phyloP scores from a whole-genome alignment of 2,329 filamentous ascomycete species.

The Verticillium dahliae region DNA sequence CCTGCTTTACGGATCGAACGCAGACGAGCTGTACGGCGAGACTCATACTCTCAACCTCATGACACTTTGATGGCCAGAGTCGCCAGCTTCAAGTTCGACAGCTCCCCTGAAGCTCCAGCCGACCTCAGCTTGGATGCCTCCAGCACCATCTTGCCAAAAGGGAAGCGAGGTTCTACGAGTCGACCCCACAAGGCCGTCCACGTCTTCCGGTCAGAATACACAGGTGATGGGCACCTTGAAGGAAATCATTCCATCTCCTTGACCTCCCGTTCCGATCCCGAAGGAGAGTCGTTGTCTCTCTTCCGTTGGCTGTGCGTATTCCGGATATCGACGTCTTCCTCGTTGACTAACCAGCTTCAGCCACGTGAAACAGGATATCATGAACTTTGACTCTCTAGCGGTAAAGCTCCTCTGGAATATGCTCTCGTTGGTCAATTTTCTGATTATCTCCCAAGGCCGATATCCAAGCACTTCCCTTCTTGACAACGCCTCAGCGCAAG shows the following conservation, averaged over 20 bases:
- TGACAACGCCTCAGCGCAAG: constrained; percentile 25
- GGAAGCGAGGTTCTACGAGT: constrained; percentile 14
- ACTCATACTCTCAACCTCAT: constrained; percentile 16
- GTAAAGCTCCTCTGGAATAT: constrained; percentile 15
- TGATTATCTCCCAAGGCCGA: neutral
- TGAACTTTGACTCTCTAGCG: constrained; percentile 36
- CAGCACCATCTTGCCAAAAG: constrained; percentile 16
- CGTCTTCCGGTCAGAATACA: constrained; percentile 28
- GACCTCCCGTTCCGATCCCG: constrained; percentile 26
- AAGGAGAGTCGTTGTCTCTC: constrained; percentile 22
- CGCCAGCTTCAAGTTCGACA: neutral
- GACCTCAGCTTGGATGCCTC: constrained; percentile 19
- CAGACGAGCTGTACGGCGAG: neutral
- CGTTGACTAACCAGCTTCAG: constrained; percentile 16
- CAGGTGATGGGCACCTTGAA: constrained; percentile 27
- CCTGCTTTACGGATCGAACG: too few species aligned
- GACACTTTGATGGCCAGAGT: neutral
- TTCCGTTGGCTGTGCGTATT: constrained; percentile 33
- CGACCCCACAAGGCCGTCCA: constrained; percentile 16
- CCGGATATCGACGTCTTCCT: too few species aligned
- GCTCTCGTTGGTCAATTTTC: neutral
- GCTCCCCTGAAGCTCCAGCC: constrained; percentile 3
- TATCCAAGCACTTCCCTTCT: constrained; percentile 13
- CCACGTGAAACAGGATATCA: constrained; percentile 29
- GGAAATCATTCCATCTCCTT: constrained; percentile 27